Percentiles rank a stretch among this genome's conserved stretches.
These are phyloP conservation scores for Orbilia ellipsospora DNA, from an alignment of 2,329 filamentous ascomycete genomes.

Conservation along the genomic window DNA sequence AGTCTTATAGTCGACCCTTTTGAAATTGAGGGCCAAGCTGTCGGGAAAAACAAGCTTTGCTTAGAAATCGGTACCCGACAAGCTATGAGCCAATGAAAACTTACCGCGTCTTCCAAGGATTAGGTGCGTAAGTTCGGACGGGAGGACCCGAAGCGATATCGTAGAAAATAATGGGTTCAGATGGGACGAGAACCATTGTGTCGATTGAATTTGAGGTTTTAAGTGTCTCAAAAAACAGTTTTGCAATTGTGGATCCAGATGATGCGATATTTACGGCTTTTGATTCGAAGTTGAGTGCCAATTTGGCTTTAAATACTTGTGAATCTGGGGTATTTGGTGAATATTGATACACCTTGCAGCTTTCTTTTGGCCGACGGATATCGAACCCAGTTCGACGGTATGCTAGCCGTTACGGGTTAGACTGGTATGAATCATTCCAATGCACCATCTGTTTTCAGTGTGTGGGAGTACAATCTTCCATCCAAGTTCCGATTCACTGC, in stretches of 20 bases:
- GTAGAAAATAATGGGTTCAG: slow-evolving; percentile 63
- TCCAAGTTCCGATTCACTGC: too few species aligned
- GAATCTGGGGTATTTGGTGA: too few species aligned
- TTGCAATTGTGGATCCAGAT: not conserved
- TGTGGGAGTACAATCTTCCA: not conserved
- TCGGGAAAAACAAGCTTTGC: not conserved
- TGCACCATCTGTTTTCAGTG: too few species aligned
- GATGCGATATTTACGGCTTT: slow-evolving; percentile 1
- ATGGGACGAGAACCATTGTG: not conserved
- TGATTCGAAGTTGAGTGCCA: not conserved
- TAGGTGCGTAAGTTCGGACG: slow-evolving; percentile 62
- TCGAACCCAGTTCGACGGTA: too few species aligned
- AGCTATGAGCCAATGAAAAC: not conserved
- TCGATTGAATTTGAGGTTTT: not conserved
- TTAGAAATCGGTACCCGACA: not conserved
- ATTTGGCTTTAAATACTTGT: too few species aligned
- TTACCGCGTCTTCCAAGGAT: slow-evolving; percentile 66
- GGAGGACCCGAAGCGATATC: slow-evolving; percentile 65
- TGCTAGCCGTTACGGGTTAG: too few species aligned
- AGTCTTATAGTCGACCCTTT: slow-evolving; percentile 64
- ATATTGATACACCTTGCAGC: too few species aligned
- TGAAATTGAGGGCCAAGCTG: slow-evolving; percentile 66
- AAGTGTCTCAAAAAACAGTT: too few species aligned
- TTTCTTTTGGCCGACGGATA: too few species aligned
- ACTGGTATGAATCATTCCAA: too few species aligned